Conservation (phyloP, 768 basidiomycete genomes). For the Suillus plorans region DNA sequence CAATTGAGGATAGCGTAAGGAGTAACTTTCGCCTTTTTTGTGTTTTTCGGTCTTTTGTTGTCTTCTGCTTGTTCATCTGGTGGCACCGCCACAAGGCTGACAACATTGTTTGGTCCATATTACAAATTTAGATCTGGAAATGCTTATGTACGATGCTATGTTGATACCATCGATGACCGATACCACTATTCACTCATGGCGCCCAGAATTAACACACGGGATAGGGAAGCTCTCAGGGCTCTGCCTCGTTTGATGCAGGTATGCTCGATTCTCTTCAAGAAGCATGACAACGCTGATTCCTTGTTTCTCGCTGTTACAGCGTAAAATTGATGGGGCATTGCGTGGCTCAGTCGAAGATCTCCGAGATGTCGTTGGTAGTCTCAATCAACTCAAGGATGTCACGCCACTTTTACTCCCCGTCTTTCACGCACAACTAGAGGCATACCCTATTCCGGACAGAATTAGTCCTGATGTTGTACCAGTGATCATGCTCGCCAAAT, state of each 20-base stretch:
- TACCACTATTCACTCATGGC: not conserved
- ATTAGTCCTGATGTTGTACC: slow-evolving; percentile 1
- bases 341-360: slow-evolving; percentile 5
- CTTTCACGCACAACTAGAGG: slow-evolving; percentile 4
- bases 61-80: too few species aligned
- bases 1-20: not conserved
- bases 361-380: not conserved
- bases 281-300: not conserved
- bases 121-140: slow-evolving; percentile 28
- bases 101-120: not conserved
- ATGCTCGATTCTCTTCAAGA: not conserved
- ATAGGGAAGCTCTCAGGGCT: slow-evolving; percentile 1
- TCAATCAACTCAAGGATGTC: slow-evolving; percentile 3
- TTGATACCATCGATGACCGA: slow-evolving; percentile 10
- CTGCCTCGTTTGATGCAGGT: slow-evolving; percentile 5
- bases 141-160: slow-evolving; percentile 1
- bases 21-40: not conserved
- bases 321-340: slow-evolving; percentile 1
- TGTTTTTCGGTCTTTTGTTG: too few species aligned
- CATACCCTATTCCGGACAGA: not conserved
- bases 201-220: slow-evolving; percentile 1
- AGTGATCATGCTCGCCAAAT: slow-evolving; percentile 8
- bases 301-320: not conserved
- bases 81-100: too few species aligned
- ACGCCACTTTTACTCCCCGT: not conserved